Base-by-base conservation (phyloP, 768 basidiomycete species). In the Mycena latifolia region DNA sequence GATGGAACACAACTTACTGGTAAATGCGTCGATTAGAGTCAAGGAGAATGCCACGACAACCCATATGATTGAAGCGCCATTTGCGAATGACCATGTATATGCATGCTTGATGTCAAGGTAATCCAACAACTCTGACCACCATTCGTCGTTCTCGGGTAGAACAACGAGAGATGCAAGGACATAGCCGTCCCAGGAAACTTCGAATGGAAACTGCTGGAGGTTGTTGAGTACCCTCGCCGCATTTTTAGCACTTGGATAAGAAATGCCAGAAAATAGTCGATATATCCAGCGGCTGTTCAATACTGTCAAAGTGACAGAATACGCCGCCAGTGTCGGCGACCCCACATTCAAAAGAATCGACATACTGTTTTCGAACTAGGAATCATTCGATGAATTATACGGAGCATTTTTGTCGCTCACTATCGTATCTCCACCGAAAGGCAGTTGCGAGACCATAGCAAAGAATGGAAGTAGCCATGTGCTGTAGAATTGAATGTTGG, bases 31-130 rank as follows among this genome's bases (percentile, higher is more conserved):
- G 15, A 37, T 37, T 3, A 37, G 10, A n/a, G 41, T 43, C 41
- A 43, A 43, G 3, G 10, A n/a, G 20, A 43, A 43, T 43, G 41
- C 41, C n/a, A n/a, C n/a, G n/a, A n/a, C n/a, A n/a, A n/a, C n/a
- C n/a, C n/a, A n/a, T n/a, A n/a, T n/a, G n/a, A n/a, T 43, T n/a
- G 41, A 43, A 3, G 41, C 20, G 6, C 20, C 20, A 47, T 60
- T 39, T 8, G 65, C 29, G 25, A 66, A 54, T 18, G 65, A 52
- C 83, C 82, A 84, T 10, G 76, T 78, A 35, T 80, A 75, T 0
- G 73, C 75, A 53, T 66, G 51, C 9, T 52, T 52, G 18, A 31
- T 5, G 37, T 63, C 29, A 14, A 66, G 52, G 48, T 28, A 50
- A 28, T n/a, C 15, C 12, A 37, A 24, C 29, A 66, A 51, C 11